Conservation (phyloP, 106 monocot species). For the Phalaenopsis equestris region DNA sequence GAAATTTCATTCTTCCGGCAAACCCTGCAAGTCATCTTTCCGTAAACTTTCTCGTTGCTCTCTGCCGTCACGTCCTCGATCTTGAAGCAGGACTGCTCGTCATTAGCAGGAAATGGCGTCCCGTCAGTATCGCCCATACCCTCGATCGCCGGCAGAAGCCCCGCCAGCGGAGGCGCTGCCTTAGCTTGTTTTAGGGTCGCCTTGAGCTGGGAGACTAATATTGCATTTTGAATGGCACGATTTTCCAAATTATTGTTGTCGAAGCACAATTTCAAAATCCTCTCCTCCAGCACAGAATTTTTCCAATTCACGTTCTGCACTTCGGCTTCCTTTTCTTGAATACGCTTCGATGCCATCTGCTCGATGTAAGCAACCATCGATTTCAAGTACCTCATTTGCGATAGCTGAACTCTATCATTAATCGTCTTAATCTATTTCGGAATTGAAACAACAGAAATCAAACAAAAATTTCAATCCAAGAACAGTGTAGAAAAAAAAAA, state of each 20-base stretch:
- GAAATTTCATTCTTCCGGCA: conserved; percentile 13
- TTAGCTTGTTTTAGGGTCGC: neutral
- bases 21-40: conserved; percentile 5
- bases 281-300: neutral
- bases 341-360: neutral
- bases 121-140: neutral
- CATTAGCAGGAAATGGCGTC: neutral
- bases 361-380: neutral
- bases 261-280: neutral
- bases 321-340: neutral
- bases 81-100: neutral
- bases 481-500: neutral
- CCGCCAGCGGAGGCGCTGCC: neutral
- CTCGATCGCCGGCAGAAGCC: neutral
- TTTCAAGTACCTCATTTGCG: neutral
- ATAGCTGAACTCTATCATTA: neutral
- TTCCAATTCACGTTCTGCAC: neutral
- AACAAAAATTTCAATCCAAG: neutral
- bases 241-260: neutral
- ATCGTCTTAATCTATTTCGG: neutral
- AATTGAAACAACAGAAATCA: no score
- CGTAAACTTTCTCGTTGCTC: neutral
- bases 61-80: neutral
- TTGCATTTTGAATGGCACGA: neutral
- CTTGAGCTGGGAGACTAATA: neutral